Evolutionary conservation across 2,329 filamentous ascomycete genomes (phyloP), one percentile per base, ranked within the genome.

Genomic region (Aureobasidium sp.): DNA sequence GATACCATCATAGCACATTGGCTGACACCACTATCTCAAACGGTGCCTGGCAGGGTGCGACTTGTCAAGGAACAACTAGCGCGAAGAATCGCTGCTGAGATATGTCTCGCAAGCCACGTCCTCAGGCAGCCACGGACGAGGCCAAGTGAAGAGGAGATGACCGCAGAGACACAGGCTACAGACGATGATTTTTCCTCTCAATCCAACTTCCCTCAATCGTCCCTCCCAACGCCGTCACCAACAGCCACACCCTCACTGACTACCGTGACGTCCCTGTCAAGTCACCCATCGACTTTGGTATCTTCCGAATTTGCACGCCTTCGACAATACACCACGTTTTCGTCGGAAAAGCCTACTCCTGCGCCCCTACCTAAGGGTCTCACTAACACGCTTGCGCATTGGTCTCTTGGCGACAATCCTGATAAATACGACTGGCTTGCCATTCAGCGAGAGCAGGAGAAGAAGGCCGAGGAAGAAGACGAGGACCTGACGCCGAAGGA

Each of bases 391-490:
- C 70, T 79, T 6, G 66, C 70, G 36, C 78, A 79, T 61, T 80
- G 78, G 78, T 65, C 69, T 9, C 43, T 69, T 1, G 76, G 74
- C 27, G 63, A 66, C 4, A 73, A 78, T 56, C 76, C 75, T 1
- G 65, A 57, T 3, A 64, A 64, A 5, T 80, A 80, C 64, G 72
- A 77, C 56, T 80, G 75, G 75, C 67, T 71, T 26, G 65, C 71
- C 1, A 73, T 29, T 69, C 67, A 61, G 56, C 62, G 51, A 50
- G 70, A 43, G 52, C 68, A 9, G 65, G 67, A 55, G 62, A 67
- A 60, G 12, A 68, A 69, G 57, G 70, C 70, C 26, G 68, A 71
- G 32, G 71, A 73, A 17, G 67, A 69, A 5, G 72, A 76, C 13
- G 73, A 74, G 29, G 63, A 65, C n/a, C 68, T 72, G 43, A 74